phyloP scores from a whole-genome alignment of 257 asterid species.

The Prunella vulgaris region DNA sequence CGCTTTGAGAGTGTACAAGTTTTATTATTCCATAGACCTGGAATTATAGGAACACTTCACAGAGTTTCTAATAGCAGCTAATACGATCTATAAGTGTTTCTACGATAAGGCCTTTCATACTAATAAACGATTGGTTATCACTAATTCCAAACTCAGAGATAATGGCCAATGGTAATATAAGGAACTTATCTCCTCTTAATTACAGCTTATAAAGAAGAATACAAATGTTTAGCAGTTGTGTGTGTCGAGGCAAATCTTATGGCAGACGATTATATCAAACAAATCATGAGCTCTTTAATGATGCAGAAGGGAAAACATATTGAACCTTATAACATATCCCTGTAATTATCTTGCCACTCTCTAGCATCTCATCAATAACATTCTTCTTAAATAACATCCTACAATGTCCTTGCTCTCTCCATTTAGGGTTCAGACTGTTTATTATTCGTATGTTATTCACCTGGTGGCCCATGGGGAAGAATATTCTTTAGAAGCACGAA shows the following conservation, averaged over 20 bases:
- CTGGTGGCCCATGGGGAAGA: neutral
- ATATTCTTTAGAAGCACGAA: neutral
- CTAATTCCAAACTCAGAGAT: neutral
- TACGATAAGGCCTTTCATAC: neutral
- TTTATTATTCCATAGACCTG: neutral
- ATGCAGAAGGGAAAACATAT: neutral
- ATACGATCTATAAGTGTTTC: neutral
- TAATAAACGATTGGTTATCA: neutral
- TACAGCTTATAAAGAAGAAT: too few relatives aligned
- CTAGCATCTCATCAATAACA: slow-evolving; percentile 4
- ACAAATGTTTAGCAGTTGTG: too few relatives aligned
- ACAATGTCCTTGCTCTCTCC: neutral
- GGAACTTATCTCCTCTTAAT: neutral
- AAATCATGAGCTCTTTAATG: neutral
- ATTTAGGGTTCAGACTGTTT: neutral
- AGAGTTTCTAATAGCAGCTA: neutral
- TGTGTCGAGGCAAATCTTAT: too few relatives aligned
- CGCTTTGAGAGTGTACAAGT: neutral
- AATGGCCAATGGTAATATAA: neutral
- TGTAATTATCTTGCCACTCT: neutral
- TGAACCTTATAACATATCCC: neutral
- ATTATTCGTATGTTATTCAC: neutral
- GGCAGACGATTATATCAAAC: too few relatives aligned
- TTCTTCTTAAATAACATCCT: neutral
- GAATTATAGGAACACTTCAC: neutral